Percentiles rank a stretch among this genome's conserved stretches.
phyloP scores from a whole-genome alignment of 768 basidiomycete species.

The Royoungia palumana region DNA sequence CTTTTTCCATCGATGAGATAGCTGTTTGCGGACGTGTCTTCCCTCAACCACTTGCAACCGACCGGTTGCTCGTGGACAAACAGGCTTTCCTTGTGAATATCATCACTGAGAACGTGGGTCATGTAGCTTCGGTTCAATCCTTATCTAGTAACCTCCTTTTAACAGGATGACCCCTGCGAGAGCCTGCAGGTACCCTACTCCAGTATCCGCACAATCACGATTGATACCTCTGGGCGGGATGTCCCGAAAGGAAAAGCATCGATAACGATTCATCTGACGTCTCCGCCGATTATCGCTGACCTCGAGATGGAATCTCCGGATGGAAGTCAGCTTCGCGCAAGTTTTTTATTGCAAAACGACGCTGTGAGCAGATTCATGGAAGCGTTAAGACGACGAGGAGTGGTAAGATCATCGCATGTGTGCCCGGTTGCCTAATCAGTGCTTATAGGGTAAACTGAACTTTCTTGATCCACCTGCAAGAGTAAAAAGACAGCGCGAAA shows the following conservation, averaged over 20 bases:
- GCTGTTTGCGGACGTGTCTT: slow-evolving; percentile 33
- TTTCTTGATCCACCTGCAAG: slow-evolving; percentile 23
- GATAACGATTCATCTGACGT: slow-evolving; percentile 32
- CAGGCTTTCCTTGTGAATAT: slow-evolving; percentile 52
- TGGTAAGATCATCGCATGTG: slow-evolving; percentile 36
- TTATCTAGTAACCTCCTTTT: slow-evolving; percentile 7
- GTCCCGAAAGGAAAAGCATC: slow-evolving; percentile 14
- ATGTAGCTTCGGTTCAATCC: not conserved
- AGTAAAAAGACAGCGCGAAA: slow-evolving; percentile 15
- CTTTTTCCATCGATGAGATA: slow-evolving; percentile 46
- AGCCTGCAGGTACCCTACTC: slow-evolving; percentile 47
- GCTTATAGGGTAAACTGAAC: slow-evolving; percentile 27
- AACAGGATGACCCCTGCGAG: slow-evolving; percentile 48
- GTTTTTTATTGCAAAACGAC: slow-evolving; percentile 38
- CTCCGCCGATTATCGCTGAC: slow-evolving; percentile 40
- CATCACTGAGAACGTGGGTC: slow-evolving; percentile 21
- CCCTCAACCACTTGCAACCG: slow-evolving; percentile 36
- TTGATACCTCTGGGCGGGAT: slow-evolving; percentile 23
- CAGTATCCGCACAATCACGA: slow-evolving; percentile 25
- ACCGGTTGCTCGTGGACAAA: slow-evolving; percentile 52
- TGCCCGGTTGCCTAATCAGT: slow-evolving; percentile 1
- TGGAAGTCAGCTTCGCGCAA: slow-evolving; percentile 25
- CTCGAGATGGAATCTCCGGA: slow-evolving; percentile 20
- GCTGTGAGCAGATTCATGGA: slow-evolving; percentile 39
- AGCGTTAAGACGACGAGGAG: slow-evolving; percentile 40